Conservation (phyloP, 208 protist genomes). For the Acanthamoeba quina region DNA sequence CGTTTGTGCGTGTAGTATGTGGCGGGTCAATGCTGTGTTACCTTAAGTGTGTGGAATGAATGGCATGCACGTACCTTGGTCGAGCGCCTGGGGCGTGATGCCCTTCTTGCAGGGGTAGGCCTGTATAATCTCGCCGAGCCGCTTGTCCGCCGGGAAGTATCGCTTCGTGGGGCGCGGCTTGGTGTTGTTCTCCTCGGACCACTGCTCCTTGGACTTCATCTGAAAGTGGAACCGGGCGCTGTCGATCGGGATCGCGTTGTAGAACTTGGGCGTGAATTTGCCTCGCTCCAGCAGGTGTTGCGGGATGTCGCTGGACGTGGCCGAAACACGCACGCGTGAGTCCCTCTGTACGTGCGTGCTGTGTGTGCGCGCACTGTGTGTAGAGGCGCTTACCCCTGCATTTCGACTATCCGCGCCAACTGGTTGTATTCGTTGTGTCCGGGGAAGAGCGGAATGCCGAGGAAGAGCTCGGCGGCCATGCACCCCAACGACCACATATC, state of each 20-base stretch:
- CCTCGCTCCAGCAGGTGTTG: background rate
- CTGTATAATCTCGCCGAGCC: slow-evolving; percentile 18
- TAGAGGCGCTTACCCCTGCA: slow-evolving; percentile 54
- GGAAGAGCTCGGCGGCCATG: slow-evolving; percentile 93
- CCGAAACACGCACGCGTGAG: background rate
- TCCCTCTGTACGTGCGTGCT: too few relatives aligned
- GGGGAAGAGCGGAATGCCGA: slow-evolving; percentile 65
- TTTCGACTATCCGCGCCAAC: slow-evolving; percentile 74
- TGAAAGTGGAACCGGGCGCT: background rate
- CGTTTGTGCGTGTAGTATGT: too few relatives aligned
- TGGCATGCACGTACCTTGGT: background rate
- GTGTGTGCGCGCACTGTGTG: too few relatives aligned
- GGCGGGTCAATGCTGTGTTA: background rate
- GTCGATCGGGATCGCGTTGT: background rate
- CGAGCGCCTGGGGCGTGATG: slow-evolving; percentile 2
- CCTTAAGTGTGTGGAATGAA: background rate
- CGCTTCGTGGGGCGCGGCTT: slow-evolving; percentile 5
- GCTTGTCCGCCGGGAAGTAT: slow-evolving; percentile 22
- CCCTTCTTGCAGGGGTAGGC: slow-evolving; percentile 39
- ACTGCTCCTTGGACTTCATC: slow-evolving; percentile 67
- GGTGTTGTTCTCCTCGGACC: slow-evolving; percentile 51
- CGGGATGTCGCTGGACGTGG: background rate
- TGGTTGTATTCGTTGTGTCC: slow-evolving; percentile 76
- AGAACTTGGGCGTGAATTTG: slow-evolving; percentile 6
- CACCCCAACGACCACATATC: slow-evolving; percentile 98